Conservation (phyloP, 345 rosid species). For the Arabidopsis suecica region DNA sequence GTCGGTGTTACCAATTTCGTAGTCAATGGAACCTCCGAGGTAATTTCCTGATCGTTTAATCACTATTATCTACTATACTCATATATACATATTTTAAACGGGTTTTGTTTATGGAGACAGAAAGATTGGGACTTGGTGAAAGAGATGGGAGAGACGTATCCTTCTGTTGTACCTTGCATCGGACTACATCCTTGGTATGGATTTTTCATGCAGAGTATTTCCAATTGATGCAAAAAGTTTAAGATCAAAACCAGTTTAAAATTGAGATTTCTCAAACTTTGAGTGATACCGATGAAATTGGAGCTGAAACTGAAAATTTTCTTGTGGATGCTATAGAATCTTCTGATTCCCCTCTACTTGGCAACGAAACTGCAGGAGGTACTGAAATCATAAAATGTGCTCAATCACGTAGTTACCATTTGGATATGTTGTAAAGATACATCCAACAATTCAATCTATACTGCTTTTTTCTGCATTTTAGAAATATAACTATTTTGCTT, state of each 20-base stretch:
- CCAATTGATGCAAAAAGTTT: too few relatives aligned
- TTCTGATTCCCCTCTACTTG: slow-evolving; percentile 48
- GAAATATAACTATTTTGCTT: not conserved
- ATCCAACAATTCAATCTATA: slow-evolving; percentile 9
- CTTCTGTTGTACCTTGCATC: too few relatives aligned
- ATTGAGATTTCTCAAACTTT: slow-evolving; percentile 32
- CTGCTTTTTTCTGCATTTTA: not conserved
- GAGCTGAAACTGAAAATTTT: slow-evolving; percentile 35
- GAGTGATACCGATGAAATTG: slow-evolving; percentile 41
- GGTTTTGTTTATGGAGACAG: too few relatives aligned
- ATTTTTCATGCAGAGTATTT: too few relatives aligned
- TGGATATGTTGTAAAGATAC: not conserved
- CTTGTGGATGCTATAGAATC: slow-evolving; percentile 44
- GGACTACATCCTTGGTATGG: too few relatives aligned
- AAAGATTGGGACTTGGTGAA: too few relatives aligned
- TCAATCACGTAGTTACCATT: slow-evolving; percentile 12
- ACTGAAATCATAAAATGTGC: slow-evolving; percentile 13
- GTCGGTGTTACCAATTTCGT: slow-evolving; percentile 71
- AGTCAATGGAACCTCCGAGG: slow-evolving; percentile 85
- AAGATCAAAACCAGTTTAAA: too few relatives aligned
- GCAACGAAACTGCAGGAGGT: slow-evolving; percentile 50
- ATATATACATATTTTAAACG: not conserved
- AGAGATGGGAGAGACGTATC: too few relatives aligned
- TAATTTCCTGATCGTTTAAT: not conserved
- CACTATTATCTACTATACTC: not conserved